A percentile compares a stretch with the other conserved stretches of the same genome.
These are phyloP conservation scores for Anisodus tanguticus DNA, from an alignment of 257 asterid species.

Conservation along the genomic window DNA sequence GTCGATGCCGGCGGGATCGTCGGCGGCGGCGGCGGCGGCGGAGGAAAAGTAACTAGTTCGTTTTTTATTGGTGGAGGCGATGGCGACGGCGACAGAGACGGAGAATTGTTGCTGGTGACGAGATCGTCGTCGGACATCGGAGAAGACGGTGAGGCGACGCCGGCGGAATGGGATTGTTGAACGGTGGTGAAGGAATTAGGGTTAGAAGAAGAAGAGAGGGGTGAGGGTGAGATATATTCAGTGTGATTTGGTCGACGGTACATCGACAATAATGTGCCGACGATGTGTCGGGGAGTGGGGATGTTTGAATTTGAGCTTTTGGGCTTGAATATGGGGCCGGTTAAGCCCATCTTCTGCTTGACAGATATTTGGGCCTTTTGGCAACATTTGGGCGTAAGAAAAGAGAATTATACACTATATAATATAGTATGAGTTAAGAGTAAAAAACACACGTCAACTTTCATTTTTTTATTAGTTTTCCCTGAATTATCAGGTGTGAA, in stretches of 20 bases:
- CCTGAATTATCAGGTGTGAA: too few species aligned
- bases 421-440: too few species aligned
- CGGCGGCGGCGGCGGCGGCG: conserved; percentile 19
- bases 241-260: conserved; percentile 27
- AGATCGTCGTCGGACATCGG: conserved; percentile 46
- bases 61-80: conserved; percentile 32
- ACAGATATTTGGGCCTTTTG: too few species aligned
- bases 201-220: background rate
- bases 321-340: background rate
- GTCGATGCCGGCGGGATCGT: conserved; percentile 37
- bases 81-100: conserved; percentile 39
- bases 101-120: background rate
- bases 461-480: too few species aligned
- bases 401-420: too few species aligned
- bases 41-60: background rate
- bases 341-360: too few species aligned
- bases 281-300: background rate
- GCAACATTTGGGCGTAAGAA: too few species aligned
- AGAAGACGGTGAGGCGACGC: background rate
- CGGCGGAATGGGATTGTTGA: background rate
- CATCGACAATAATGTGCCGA: conserved; percentile 30
- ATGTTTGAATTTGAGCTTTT: background rate
- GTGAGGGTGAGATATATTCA: background rate
- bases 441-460: too few species aligned
- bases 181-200: background rate